Percentiles rank a stretch among this genome's conserved stretches.
phyloP scores from a whole-genome alignment of 495 filamentous ascomycete genomes.

The Xylaria grammica region DNA sequence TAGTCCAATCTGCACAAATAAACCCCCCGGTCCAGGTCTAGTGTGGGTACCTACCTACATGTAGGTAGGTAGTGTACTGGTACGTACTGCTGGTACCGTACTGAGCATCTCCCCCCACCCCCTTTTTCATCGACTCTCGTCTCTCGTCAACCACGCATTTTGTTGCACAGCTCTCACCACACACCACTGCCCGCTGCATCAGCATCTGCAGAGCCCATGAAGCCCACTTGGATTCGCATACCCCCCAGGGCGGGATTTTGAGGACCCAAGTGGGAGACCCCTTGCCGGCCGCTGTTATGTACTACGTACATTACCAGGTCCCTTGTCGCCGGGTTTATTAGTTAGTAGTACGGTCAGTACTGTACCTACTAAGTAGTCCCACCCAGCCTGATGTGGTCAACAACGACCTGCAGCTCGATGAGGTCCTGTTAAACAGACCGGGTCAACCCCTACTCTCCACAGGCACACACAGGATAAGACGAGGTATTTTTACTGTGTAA shows the following conservation, averaged over 20 bases:
- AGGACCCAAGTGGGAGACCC: conserved; percentile 1
- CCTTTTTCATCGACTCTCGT: neutral
- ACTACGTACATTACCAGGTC: neutral
- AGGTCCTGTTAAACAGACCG: conserved; percentile 5
- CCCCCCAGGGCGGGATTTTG: conserved; percentile 16
- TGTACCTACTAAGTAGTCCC: no score
- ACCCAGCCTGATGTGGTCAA: conserved; percentile 18
- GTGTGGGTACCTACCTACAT: no score
- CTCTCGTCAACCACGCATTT: conserved; percentile 4
- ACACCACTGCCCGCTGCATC: conserved; percentile 3
- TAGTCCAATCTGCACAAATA: conserved; percentile 12
- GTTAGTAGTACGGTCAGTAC: no score
- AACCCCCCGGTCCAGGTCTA: neutral
- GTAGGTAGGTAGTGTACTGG: no score
- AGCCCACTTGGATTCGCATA: conserved; percentile 7
- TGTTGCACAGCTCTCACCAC: conserved; percentile 12
- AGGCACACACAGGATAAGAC: neutral
- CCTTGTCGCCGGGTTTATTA: conserved; percentile 6
- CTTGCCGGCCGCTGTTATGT: conserved; percentile 21
- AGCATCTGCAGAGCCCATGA: neutral
- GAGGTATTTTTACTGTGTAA: conserved; percentile 6
- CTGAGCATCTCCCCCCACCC: neutral
- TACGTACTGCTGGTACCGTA: conserved; percentile 9
- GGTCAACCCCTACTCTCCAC: neutral
- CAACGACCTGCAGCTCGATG: neutral